Evolutionary conservation across 805 yeast genomes (phyloP).

Genomic region (Kodamaea sagamina): DNA sequence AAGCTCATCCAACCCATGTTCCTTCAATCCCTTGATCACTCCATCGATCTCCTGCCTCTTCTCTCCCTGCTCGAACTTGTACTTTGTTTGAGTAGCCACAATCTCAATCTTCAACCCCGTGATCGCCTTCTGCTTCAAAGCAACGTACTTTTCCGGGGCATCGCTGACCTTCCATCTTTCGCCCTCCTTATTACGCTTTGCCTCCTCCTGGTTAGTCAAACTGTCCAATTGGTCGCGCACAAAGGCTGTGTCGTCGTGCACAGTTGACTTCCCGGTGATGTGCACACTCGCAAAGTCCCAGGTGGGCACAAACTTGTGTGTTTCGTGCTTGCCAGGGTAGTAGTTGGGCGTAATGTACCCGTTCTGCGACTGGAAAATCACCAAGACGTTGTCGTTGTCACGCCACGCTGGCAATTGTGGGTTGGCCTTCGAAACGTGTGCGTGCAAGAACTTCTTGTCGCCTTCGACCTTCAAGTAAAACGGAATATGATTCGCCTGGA

Average conservation of each 20-base stretch:
- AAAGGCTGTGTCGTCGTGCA: slow-evolving; percentile 48
- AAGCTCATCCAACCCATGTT: slow-evolving; percentile 34
- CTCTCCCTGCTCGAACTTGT: slow-evolving; percentile 58
- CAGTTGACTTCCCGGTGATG: slow-evolving; percentile 50
- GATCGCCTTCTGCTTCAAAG: slow-evolving; percentile 48
- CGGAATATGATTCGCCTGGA: slow-evolving; percentile 60
- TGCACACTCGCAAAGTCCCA: slow-evolving; percentile 67
- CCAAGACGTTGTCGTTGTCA: slow-evolving; percentile 42
- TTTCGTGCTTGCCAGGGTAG: slow-evolving; percentile 55
- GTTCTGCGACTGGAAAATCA: slow-evolving; percentile 54
- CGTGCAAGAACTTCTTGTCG: slow-evolving; percentile 45
- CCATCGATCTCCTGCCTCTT: slow-evolving; percentile 50
- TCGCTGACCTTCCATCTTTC: slow-evolving; percentile 57
- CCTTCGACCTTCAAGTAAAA: slow-evolving; percentile 44
- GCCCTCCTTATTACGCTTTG: slow-evolving; percentile 24
- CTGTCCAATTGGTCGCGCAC: slow-evolving; percentile 45
- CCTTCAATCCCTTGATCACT: slow-evolving; percentile 47
- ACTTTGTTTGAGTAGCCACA: slow-evolving; percentile 48
- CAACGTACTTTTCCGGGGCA: slow-evolving; percentile 51
- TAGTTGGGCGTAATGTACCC: slow-evolving; percentile 60
- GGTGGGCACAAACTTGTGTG: slow-evolving; percentile 68
- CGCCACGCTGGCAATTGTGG: slow-evolving; percentile 49
- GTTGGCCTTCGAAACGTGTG: slow-evolving; percentile 57
- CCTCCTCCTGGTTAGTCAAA: slow-evolving; percentile 52
- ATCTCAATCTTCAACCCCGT: slow-evolving; percentile 59